phyloP scores from a whole-genome alignment of 306 rosid genomes.

The Medicago lupulina region DNA sequence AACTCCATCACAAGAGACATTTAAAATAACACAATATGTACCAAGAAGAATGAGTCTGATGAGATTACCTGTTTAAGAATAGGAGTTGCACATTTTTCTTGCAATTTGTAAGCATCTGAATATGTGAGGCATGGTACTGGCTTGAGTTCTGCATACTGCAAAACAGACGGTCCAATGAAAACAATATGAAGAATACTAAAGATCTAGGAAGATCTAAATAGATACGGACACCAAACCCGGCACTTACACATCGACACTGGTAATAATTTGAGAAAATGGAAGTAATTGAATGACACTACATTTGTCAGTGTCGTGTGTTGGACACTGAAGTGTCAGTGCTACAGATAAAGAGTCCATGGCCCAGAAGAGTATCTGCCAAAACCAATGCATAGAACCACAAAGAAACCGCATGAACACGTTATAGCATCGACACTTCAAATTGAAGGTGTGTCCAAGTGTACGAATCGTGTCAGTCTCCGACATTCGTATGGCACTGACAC shows the following conservation, averaged over 20 bases:
- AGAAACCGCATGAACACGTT: not conserved
- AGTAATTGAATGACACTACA: not conserved
- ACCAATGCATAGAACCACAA: slow-evolving; percentile 2
- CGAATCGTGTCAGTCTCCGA: not conserved
- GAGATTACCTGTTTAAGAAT: slow-evolving; percentile 81
- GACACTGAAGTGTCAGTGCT: too few relatives aligned
- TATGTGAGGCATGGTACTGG: slow-evolving; percentile 97
- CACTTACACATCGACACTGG: not conserved
- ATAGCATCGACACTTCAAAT: not conserved
- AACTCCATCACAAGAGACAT: not conserved
- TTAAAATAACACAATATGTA: slow-evolving; percentile 6
- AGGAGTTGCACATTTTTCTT: slow-evolving; percentile 81
- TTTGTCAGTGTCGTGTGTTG: not conserved
- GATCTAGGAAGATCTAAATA: not conserved
- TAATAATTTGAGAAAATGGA: not conserved
- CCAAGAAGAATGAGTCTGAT: slow-evolving; percentile 29
- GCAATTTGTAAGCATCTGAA: slow-evolving; percentile 69
- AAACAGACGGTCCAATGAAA: slow-evolving; percentile 35
- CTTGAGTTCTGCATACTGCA: slow-evolving; percentile 97
- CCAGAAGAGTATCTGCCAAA: slow-evolving; percentile 19
- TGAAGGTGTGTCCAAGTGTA: not conserved
- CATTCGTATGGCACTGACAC: not conserved
- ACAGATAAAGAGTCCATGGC: not conserved
- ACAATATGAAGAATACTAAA: slow-evolving; percentile 19
- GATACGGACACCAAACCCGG: not conserved